Base-by-base conservation (phyloP, 2,329 filamentous ascomycete species). In the Alternaria brassicicola region DNA sequence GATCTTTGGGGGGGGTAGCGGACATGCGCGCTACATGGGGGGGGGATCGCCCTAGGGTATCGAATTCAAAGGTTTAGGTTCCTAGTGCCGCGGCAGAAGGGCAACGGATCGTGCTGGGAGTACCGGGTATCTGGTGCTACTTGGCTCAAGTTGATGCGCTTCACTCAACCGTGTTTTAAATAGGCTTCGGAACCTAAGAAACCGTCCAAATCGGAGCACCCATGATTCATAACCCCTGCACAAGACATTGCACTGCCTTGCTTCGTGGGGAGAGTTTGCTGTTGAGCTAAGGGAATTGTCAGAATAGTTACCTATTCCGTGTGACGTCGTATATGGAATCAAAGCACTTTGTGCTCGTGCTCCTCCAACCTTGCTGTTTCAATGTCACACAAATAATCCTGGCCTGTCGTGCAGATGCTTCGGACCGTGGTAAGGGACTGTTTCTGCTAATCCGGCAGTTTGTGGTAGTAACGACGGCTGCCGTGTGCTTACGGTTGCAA, bases 331-430 rank as follows among this genome's bases (percentile, higher is more conserved):
- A 31, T 38, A 6, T 48, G 25, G 19, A 25, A 23, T 31, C 30
- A 28, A 38, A 45, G 55, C 36, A 28, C 45, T 12, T 21, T 36
- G 26, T 57, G 33, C 36, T 53, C 46, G 57, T 57, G 53, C 57
- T 30, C 25, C 48, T n/a, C 19, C 36, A 52, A 49, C 47, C 47
- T 51, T 56, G 49, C n/a, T 45, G 30, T 17, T 26, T 26, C 1
- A 26, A 25, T 35, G 47, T 39, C 46, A 43, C 57, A 50, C 43
- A 30, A 50, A 28, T 17, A 25, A 12, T 49, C 31, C 21, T 21
- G 17, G 41, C 17, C 39, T 52, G 53, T 45, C 25, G 57, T 57
- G 49, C 47, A 48, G 21, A 47, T 53, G 26, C 36, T 31, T 56
- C 28, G 25, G 30, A 36, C 36, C 35, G 38, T 52, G n/a, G 39